Base-by-base conservation (phyloP, 2,329 filamentous ascomycete genomes). In the Colletotrichum cuscutae region DNA sequence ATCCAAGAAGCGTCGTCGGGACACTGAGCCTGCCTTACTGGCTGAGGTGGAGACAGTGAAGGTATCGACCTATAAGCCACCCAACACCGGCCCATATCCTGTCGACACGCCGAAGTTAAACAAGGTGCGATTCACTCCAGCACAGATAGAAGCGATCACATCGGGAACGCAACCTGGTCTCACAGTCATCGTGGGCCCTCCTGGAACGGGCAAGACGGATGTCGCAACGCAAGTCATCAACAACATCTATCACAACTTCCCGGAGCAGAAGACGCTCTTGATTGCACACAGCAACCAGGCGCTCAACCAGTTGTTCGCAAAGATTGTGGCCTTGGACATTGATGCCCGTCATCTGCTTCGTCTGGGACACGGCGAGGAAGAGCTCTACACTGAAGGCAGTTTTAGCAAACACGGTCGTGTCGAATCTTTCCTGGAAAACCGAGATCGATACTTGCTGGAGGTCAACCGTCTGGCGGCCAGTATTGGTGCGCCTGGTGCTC, bases 161-260 rank as follows among this genome's bases (percentile, higher is more conserved):
- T 98, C 96, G 53, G 97, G 97, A 24, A 95, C 94, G 7, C 97
- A 99, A 78, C 96, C 97, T 46, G 97, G 97, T 24, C 87, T 99
- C 64, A 98, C 96, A 1, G 90, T 99, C 60, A 93, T 99, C 77
- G 94, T 99, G 74, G 97, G 97, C 1, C 97, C 97, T 66, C 97
- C 97, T 8, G 97, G 97, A 67, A 99, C 97, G 7, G 97, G 97
- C 75, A 99, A 99, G 86, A 99, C 97, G n/a, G 97, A 99, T 82
- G 97, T 99, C 65, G 95, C 95, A 60, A 98, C 96, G 5, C 97
- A 99, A 82, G 97, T 98, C 80, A 99, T 99, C 84, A 98, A 94
- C 85, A 98, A 98, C 81, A 93, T 99, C 77, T 99, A 99, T 80
- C 96, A 98, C 86, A 98, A 98, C 83, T 99, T 98, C 80, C 95